Percentiles rank a stretch among this genome's conserved stretches.
Evolutionary conservation across 148 eudicot species (phyloP).

Genomic region (Talinum fruticosum): DNA sequence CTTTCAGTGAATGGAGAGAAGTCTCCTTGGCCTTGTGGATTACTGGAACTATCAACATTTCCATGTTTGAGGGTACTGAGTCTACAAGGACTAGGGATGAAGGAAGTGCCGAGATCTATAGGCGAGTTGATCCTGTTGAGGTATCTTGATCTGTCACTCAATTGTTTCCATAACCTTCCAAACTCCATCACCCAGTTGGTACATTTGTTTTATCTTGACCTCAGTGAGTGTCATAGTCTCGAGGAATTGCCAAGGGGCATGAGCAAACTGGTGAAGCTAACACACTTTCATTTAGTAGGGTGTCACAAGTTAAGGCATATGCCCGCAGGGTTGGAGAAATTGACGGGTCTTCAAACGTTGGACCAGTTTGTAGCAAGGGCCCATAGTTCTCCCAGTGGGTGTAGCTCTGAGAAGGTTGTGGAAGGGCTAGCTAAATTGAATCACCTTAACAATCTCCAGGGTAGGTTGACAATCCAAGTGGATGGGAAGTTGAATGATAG

Average conservation of each 20-base stretch:
- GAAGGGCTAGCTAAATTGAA: background rate
- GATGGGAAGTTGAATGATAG: too few relatives aligned
- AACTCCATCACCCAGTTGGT: background rate
- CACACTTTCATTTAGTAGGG: background rate
- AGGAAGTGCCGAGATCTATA: background rate
- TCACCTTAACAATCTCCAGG: background rate
- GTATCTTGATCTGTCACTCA: background rate
- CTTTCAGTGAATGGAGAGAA: background rate
- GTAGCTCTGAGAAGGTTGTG: background rate
- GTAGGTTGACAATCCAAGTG: background rate
- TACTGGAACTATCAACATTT: background rate
- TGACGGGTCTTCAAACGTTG: background rate
- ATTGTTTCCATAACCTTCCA: background rate
- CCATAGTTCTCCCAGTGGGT: too few relatives aligned
- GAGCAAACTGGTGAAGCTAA: background rate
- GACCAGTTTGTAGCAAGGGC: background rate
- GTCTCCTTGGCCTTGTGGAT: background rate
- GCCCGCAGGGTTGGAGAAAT: background rate
- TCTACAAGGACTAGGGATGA: background rate
- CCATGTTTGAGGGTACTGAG: background rate
- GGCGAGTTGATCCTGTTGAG: background rate
- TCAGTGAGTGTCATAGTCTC: background rate
- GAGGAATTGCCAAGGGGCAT: background rate
- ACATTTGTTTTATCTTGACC: background rate
- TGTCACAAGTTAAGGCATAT: background rate